phyloP scores from a whole-genome alignment of 2,329 filamentous ascomycete species.

The Xylaria sp. region DNA sequence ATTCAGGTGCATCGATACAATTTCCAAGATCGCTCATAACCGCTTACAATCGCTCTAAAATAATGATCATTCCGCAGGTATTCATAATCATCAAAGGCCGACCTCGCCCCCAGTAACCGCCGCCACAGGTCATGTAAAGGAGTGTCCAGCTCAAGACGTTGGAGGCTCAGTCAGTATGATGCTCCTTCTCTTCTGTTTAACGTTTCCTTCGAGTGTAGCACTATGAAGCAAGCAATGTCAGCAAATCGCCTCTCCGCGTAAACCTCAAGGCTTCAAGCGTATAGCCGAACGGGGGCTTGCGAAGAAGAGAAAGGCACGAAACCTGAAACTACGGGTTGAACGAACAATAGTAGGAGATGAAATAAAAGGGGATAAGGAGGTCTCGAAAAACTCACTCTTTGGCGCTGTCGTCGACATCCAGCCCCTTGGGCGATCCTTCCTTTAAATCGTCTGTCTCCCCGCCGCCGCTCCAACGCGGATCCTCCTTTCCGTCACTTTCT shows the following conservation, averaged over 20 bases:
- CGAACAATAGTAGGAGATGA: neutral
- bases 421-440: slow-evolving; percentile 37
- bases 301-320: too few relatives aligned
- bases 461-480: slow-evolving; percentile 27
- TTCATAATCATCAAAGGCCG: too few relatives aligned
- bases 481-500: too few relatives aligned
- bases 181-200: slow-evolving; percentile 41
- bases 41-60: neutral
- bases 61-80: too few relatives aligned
- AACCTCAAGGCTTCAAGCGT: neutral
- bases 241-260: neutral
- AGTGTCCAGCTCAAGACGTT: neutral
- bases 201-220: slow-evolving; percentile 39
- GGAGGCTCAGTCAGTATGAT: slow-evolving; percentile 33
- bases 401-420: slow-evolving; percentile 47
- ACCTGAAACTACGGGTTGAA: too few relatives aligned
- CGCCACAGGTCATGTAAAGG: too few relatives aligned
- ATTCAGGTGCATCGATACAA: neutral
- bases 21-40: neutral
- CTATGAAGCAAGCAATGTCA: neutral
- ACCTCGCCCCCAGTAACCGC: neutral
- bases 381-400: slow-evolving; percentile 34
- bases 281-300: neutral
- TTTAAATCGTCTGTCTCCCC: slow-evolving; percentile 34
- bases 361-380: neutral